A percentile compares a stretch with the other conserved stretches of the same genome.
Evolutionary conservation across 106 monocot species (phyloP).

Genomic region (Hemerocallis citrina): DNA sequence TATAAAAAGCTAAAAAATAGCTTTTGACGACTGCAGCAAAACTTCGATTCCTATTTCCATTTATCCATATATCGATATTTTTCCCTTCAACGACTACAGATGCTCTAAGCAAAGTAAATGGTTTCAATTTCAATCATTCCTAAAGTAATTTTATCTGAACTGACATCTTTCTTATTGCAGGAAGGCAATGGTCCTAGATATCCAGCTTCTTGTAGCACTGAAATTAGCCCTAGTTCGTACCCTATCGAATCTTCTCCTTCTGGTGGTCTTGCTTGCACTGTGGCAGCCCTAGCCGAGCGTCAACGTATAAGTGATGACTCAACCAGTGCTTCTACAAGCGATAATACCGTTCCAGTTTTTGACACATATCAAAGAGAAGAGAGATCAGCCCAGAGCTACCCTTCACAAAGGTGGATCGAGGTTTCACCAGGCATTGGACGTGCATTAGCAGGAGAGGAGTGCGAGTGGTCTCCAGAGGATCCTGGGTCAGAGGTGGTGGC

Average conservation of each 20-base stretch:
- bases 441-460: background rate
- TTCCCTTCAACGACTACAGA: no score
- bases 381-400: constrained; percentile 4
- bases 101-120: background rate
- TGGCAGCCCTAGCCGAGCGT: constrained; percentile 38
- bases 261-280: constrained; percentile 39
- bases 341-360: background rate
- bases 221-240: background rate
- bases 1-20: no score
- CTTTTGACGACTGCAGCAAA: no score
- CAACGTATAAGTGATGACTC: constrained; percentile 25
- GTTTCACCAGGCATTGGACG: constrained; percentile 15
- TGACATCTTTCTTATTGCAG: constrained; percentile 19
- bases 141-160: background rate
- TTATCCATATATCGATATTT: no score
- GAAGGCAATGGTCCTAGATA: constrained; percentile 26
- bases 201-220: constrained; percentile 11
- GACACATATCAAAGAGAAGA: constrained; percentile 7
- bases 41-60: no score
- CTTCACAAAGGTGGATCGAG: constrained; percentile 29
- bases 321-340: background rate
- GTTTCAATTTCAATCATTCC: background rate
- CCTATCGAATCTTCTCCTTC: constrained; percentile 31
- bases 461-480: constrained; percentile 21
- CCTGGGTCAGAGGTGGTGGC: constrained; percentile 35